Conservation (phyloP, 106 monocot species). For the Phalaenopsis equestris region DNA sequence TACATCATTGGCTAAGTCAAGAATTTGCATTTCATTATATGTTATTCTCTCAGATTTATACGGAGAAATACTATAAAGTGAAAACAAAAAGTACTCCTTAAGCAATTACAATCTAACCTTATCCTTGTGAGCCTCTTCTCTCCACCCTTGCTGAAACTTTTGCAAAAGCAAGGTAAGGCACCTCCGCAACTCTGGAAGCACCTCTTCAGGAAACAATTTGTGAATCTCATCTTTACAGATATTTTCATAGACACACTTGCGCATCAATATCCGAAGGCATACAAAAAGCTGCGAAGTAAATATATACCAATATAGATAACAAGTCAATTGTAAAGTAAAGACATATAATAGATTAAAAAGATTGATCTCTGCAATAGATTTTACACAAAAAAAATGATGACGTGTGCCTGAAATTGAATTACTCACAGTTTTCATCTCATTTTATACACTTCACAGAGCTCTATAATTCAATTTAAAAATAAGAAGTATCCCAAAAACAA, state of each 20-base stretch:
- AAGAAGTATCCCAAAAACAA: neutral
- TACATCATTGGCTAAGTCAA: neutral
- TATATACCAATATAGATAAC: neutral
- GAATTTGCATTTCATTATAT: neutral
- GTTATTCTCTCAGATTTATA: neutral
- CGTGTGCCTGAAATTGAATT: neutral
- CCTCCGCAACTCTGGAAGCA: slow-evolving; percentile 62
- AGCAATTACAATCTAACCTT: slow-evolving; percentile 31
- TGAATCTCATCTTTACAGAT: slow-evolving; percentile 60
- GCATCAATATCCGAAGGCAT: slow-evolving; percentile 86
- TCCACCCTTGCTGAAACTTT: slow-evolving; percentile 78
- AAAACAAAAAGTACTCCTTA: neutral
- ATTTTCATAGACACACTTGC: slow-evolving; percentile 61
- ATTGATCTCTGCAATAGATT: neutral
- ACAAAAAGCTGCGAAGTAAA: slow-evolving; percentile 59
- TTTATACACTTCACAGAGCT: neutral
- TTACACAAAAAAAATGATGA: neutral
- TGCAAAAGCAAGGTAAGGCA: slow-evolving; percentile 70
- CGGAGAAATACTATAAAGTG: neutral
- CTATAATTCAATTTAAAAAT: neutral
- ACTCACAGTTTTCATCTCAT: neutral
- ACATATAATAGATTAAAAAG: neutral
- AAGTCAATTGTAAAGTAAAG: slow-evolving; percentile 1
- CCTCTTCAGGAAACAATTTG: slow-evolving; percentile 79
- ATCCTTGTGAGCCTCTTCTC: slow-evolving; percentile 55